Evolutionary conservation across 73 alveolate genomes (phyloP).

Genomic region (Paramecium caudatum): DNA sequence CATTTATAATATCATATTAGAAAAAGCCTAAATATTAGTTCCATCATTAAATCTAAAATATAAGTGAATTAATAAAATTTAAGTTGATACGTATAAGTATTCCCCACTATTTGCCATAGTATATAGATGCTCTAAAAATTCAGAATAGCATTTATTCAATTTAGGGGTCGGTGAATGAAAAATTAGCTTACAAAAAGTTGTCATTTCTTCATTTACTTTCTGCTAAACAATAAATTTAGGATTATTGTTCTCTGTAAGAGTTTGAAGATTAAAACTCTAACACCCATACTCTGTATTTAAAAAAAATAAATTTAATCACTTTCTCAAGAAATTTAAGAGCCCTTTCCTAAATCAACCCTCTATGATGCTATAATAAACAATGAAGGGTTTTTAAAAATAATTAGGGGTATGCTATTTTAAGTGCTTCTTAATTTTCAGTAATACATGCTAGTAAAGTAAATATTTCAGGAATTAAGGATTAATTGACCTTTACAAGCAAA

Average conservation of each 20-base stretch:
- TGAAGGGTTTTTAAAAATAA: background rate
- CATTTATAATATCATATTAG: background rate
- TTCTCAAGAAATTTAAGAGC: background rate
- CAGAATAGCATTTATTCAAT: constrained; percentile 25
- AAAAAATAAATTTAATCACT: background rate
- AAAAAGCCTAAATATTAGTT: background rate
- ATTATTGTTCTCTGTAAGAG: background rate
- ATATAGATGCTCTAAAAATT: background rate
- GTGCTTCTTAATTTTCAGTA: background rate
- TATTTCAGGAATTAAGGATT: constrained; percentile 32
- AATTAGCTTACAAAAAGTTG: background rate
- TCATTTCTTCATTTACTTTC: constrained; percentile 1
- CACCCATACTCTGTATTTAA: background rate
- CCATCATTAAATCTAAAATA: constrained; percentile 14
- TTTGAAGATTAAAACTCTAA: background rate
- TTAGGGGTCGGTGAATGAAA: constrained; percentile 39
- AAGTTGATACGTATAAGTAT: background rate
- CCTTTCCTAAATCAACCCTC: constrained; percentile 6
- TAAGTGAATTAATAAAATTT: background rate
- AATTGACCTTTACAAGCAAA: background rate
- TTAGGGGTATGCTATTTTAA: constrained; percentile 8
- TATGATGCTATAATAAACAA: background rate
- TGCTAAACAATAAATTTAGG: background rate
- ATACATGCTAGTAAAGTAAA: background rate
- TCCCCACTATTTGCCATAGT: background rate